A percentile compares a stretch with the other conserved stretches of the same genome.
Evolutionary conservation across 208 protist species (phyloP).

Genomic region (Crithidia bombi): DNA sequence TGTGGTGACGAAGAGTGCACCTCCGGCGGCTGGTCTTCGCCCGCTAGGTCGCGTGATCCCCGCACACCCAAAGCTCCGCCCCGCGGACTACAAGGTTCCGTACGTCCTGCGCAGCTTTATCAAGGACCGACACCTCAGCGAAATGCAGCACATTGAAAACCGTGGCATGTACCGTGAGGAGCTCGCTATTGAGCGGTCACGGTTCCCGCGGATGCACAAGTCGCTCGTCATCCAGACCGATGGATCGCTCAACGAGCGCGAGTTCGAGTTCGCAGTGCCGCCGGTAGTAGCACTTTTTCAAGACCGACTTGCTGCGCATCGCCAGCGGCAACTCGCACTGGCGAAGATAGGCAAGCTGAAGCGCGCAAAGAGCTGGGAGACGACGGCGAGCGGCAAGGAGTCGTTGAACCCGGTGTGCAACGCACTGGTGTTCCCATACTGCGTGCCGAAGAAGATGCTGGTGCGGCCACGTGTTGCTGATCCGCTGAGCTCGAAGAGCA

Average conservation of each 20-base stretch:
- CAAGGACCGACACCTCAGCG: constrained; percentile 83
- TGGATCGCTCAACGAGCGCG: constrained; percentile 84
- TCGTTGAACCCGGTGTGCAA: constrained; percentile 81
- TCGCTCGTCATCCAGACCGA: constrained; percentile 87
- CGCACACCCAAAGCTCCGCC: constrained; percentile 63
- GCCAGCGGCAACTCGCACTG: constrained; percentile 82
- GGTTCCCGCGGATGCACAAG: constrained; percentile 84
- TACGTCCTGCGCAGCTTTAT: constrained; percentile 88
- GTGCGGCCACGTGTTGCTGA: constrained; percentile 61
- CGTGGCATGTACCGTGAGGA: constrained; percentile 91
- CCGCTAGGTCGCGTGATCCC: constrained; percentile 63
- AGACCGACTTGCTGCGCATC: constrained; percentile 79
- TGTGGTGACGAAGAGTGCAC: constrained; percentile 77
- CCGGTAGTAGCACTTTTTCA: constrained; percentile 84
- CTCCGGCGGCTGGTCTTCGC: constrained; percentile 65
- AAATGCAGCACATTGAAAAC: constrained; percentile 91
- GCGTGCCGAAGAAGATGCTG: constrained; percentile 78
- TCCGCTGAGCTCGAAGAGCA: constrained; percentile 63
- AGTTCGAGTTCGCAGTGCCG: constrained; percentile 90
- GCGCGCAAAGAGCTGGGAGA: constrained; percentile 76
- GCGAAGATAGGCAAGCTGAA: constrained; percentile 83
- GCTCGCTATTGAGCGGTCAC: constrained; percentile 83
- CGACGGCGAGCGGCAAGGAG: constrained; percentile 40
- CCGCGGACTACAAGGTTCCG: constrained; percentile 84
- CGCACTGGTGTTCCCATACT: constrained; percentile 85